phyloP scores from a whole-genome alignment of 805 yeast genomes.

The Saturnispora silvae region DNA sequence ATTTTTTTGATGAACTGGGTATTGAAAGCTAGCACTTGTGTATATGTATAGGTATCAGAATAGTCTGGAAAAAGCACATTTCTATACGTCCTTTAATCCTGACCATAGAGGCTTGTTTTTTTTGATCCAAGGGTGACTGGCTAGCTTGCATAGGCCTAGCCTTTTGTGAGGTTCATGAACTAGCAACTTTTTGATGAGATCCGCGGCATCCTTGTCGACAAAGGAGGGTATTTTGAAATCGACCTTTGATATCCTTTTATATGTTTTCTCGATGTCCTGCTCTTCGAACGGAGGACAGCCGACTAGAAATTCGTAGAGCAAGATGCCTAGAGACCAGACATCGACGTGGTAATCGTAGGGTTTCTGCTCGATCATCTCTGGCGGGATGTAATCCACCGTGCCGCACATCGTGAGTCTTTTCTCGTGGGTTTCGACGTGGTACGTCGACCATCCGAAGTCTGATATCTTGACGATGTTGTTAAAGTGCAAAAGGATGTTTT shows the following conservation, averaged over 20 bases:
- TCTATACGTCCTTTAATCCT: too few relatives aligned
- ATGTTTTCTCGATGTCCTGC: slow-evolving; percentile 63
- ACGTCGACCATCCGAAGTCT: slow-evolving; percentile 95
- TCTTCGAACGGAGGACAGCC: slow-evolving; percentile 94
- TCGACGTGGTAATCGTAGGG: slow-evolving; percentile 75
- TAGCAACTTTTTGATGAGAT: slow-evolving; percentile 54
- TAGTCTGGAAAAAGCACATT: too few relatives aligned
- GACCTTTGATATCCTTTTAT: slow-evolving; percentile 65
- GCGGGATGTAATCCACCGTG: slow-evolving; percentile 87
- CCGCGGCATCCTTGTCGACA: slow-evolving; percentile 66
- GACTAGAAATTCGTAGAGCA: slow-evolving; percentile 75
- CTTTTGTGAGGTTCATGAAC: slow-evolving; percentile 63
- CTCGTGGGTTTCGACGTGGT: slow-evolving; percentile 33
- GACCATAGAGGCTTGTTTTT: slow-evolving; percentile 56
- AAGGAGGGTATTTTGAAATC: slow-evolving; percentile 65
- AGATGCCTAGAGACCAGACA: slow-evolving; percentile 85
- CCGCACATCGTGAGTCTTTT: slow-evolving; percentile 84
- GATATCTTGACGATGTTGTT: slow-evolving; percentile 71
- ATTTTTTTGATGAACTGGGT: too few relatives aligned
- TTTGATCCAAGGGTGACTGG: slow-evolving; percentile 75
- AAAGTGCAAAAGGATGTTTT: slow-evolving; percentile 70
- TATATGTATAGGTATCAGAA: too few relatives aligned
- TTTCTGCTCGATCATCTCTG: slow-evolving; percentile 83
- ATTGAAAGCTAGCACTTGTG: too few relatives aligned
- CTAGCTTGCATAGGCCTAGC: slow-evolving; percentile 48